Evolutionary conservation across 2,329 filamentous ascomycete genomes (phyloP).

Genomic region (Phaeophleospora eucalypticola): DNA sequence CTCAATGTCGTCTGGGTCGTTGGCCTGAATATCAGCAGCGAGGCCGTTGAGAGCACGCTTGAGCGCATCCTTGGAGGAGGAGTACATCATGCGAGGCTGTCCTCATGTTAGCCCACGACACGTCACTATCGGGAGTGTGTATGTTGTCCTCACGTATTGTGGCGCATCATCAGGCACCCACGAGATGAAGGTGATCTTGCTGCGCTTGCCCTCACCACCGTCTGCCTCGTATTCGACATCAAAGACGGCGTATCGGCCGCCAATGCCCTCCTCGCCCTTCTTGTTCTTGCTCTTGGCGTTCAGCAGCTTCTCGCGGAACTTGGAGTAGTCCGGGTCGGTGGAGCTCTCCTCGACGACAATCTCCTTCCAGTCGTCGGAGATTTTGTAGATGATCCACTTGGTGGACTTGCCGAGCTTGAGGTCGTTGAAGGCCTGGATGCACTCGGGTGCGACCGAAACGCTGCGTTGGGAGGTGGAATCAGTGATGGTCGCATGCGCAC

Average conservation of each 20-base stretch:
- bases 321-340: constrained; percentile 62
- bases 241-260: constrained; percentile 79
- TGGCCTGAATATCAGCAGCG: constrained; percentile 75
- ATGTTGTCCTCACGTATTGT: constrained; percentile 63
- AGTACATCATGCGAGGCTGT: constrained; percentile 85
- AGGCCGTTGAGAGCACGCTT: constrained; percentile 75
- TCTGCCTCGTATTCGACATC: constrained; percentile 75
- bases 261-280: constrained; percentile 53
- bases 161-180: constrained; percentile 79
- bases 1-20: constrained; percentile 79
- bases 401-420: constrained; percentile 73
- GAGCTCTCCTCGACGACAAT: constrained; percentile 76
- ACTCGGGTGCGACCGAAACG: constrained; percentile 68
- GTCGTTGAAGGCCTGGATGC: constrained; percentile 68
- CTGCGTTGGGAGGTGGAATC: constrained; percentile 42
- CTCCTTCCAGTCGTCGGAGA: constrained; percentile 76
- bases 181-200: constrained; percentile 74
- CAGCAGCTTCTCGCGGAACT: constrained; percentile 72
- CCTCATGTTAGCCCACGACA: not conserved
- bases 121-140: not conserved
- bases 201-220: constrained; percentile 67
- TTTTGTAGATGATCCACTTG: constrained; percentile 86
- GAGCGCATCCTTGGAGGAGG: constrained; percentile 76
- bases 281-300: constrained; percentile 69
- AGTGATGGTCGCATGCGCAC: not conserved